Base-by-base conservation (phyloP, 768 basidiomycete species). In the Austroboletus eburneus region DNA sequence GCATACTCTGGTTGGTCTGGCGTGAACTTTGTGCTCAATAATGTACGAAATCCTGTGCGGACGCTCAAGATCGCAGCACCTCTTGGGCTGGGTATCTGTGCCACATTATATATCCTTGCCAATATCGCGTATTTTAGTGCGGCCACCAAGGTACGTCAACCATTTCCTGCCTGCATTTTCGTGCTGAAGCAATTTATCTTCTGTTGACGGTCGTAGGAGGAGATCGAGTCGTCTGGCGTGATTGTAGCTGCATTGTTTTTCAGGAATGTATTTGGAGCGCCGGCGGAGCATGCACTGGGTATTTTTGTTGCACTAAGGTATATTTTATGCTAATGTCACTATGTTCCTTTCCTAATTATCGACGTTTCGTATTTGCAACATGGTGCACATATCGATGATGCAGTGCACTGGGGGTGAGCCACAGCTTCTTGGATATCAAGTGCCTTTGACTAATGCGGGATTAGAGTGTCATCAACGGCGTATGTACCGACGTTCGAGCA, bases 171-270 rank as follows among this genome's bases (percentile, higher is more conserved):
- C n/a, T n/a, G n/a, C n/a, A n/a, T n/a, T n/a, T n/a, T n/a, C n/a
- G n/a, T n/a, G n/a, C n/a, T 6, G 5, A 5, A 12, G 12, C 27
- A 27, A 5, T 6, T 27, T 27, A n/a, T n/a, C n/a, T n/a, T n/a
- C n/a, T n/a, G 14, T 7, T n/a, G n/a, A n/a, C 10, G 21, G n/a
- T n/a, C n/a, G 45, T 35, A 77, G 57, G 60, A 70, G 5, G 69
- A 80, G 49, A 79, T 83, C 27, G 44, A 68, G 27, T 61, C 69
- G 9, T 68, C 72, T 0, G 77, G 75, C 0, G 75, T 76, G 7
- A 80, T 77, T 1, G 79, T 82, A n/a, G 81, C 81, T 3, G 69
- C 77, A 0, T 57, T 82, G 25, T 83, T 81, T 58, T 83, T 83
- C 59, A 56, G 65, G 45, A 77, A 79, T 14, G 80, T 83, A 9